These are phyloP conservation scores for Geranomyces variabilis DNA, from an alignment of 192 early-diverging fungal genomes.

Conservation along the genomic window DNA sequence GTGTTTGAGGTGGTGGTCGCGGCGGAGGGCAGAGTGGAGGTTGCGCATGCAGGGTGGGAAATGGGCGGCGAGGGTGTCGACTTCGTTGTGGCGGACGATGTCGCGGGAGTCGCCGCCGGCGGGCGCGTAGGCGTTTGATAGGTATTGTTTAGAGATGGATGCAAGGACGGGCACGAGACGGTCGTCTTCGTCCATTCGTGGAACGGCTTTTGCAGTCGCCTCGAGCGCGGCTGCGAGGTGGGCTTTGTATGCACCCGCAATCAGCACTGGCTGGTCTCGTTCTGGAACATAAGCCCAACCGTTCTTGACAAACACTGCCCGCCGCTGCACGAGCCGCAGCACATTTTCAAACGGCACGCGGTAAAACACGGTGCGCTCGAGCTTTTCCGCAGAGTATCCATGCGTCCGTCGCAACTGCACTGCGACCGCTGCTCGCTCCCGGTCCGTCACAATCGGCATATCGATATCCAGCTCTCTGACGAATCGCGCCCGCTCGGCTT, in stretches of 20 bases:
- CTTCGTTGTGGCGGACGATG: constrained; percentile 53
- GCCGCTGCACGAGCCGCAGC: constrained; percentile 39
- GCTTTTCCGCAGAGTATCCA: constrained; percentile 25
- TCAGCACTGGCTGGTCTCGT: constrained; percentile 69
- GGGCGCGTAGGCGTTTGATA: constrained; percentile 66
- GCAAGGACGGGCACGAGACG: constrained; percentile 84
- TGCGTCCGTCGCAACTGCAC: constrained; percentile 19
- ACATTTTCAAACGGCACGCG: constrained; percentile 52
- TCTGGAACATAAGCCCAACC: constrained; percentile 66
- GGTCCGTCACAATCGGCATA: constrained; percentile 12
- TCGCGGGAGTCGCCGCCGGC: not conserved
- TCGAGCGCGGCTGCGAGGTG: constrained; percentile 60
- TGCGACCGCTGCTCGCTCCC: constrained; percentile 10
- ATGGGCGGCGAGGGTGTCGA: constrained; percentile 67
- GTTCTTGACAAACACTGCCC: constrained; percentile 39
- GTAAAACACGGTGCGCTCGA: constrained; percentile 38
- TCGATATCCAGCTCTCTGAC: constrained; percentile 44
- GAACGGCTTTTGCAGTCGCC: constrained; percentile 75
- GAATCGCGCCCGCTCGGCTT: constrained; percentile 57
- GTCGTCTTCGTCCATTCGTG: constrained; percentile 90
- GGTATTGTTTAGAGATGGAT: constrained; percentile 82
- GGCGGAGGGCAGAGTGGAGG: constrained; percentile 70
- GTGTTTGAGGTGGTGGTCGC: constrained; percentile 84
- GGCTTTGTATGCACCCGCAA: constrained; percentile 76
- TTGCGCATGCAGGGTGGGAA: constrained; percentile 94